Base-by-base conservation (phyloP, 768 basidiomycete genomes). In the Myochromella boudieri region DNA sequence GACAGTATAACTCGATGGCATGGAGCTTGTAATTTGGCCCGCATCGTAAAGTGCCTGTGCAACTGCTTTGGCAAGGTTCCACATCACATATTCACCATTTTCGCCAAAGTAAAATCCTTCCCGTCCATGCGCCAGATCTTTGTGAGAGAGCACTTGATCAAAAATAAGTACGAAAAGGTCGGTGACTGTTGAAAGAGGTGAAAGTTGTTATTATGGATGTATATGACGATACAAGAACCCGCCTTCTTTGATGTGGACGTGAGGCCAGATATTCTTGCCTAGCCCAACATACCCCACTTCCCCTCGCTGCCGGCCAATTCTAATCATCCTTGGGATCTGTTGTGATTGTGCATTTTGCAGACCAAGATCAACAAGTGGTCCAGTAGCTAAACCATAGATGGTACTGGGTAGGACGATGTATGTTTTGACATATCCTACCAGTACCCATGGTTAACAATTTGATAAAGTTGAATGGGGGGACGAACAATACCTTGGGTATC, bases 391-490 rank as follows among this genome's bases (percentile, higher is more conserved):
- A 24, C 77, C 80, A 49, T 77, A 83, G 34, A 82, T 76, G 1
- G 76, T 80, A 3, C 74, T 66, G 1, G 81, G 80, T 10, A 78
- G 54, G 41, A 84, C 55, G 46, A 82, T 79, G 58, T 80, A 77
- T 0, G 53, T 55, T 25, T 52, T 55, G 51, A 57, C 56, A 33
- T 55, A 55, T 21, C 53, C 56, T 57, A 40, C 40, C 36, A 43
- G 43, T 20, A 15, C 6, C 43, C 14, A 17, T 11, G 14, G 14
- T 42, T 25, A 26, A 21, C 11, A 11, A 11, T 26, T 38, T n/a
- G 29, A 8, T 41, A n/a, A 24, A 31, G 26, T n/a, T 18, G 15
- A 11, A 32, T 36, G 20, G 18, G 21, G 20, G 31, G 26, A 24
- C 39, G 32, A 20, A 22, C 26, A 24, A 22, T 44, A 75, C 77